These are phyloP conservation scores for Wallacemonas sp. DNA, from an alignment of 208 protist genomes.

Conservation along the genomic window DNA sequence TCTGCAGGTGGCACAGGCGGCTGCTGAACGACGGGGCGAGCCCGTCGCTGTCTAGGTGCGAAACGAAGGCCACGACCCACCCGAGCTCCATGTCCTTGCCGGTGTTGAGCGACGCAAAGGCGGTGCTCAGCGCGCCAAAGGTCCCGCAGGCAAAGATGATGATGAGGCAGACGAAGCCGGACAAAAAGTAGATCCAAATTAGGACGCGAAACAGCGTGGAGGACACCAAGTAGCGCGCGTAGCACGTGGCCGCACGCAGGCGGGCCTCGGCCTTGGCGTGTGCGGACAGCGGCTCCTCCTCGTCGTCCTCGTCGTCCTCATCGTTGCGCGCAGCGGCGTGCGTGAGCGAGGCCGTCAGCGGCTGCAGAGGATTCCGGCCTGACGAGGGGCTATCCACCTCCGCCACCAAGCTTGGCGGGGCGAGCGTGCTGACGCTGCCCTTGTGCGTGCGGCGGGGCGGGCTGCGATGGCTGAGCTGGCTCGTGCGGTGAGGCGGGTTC, in stretches of 20 bases:
- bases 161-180: slow-evolving; percentile 1
- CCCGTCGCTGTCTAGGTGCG: not conserved
- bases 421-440: not conserved
- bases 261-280: not conserved
- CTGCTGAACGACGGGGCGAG: not conserved
- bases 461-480: not conserved
- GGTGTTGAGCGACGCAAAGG: slow-evolving; percentile 4
- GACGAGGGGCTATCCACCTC: not conserved
- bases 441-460: not conserved
- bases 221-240: not conserved
- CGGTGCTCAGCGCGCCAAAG: slow-evolving; percentile 4
- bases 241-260: not conserved
- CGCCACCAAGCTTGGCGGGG: not conserved
- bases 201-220: not conserved
- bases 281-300: not conserved
- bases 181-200: slow-evolving; percentile 3
- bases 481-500: not conserved
- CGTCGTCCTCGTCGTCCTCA: not conserved
- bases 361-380: not conserved
- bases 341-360: not conserved
- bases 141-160: slow-evolving; percentile 18
- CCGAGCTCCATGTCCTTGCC: slow-evolving; percentile 11
- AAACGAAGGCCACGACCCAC: slow-evolving; percentile 6
- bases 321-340: not conserved
- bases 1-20: slow-evolving; percentile 4